Percentiles rank a stretch among this genome's conserved stretches.
Evolutionary conservation across 495 filamentous ascomycete species (phyloP).

Genomic region (Sordaria brevicollis): DNA sequence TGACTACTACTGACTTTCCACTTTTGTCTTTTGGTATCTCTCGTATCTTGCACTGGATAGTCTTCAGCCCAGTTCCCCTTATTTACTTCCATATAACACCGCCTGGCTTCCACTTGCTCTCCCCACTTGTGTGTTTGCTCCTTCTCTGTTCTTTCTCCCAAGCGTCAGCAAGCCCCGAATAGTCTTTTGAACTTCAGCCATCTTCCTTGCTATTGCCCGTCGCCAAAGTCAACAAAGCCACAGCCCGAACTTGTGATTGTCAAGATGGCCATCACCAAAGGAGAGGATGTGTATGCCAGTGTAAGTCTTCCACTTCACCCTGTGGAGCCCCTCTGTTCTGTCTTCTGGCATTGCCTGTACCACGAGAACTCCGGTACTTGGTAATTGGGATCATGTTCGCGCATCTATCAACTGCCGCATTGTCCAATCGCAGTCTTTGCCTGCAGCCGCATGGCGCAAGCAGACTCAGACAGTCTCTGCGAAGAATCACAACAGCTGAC

Average conservation of each 20-base stretch:
- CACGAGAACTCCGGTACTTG: not conserved
- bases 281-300: constrained; percentile 47
- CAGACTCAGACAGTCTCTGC: not conserved
- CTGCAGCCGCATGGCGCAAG: not conserved
- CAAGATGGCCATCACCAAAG: constrained; percentile 7
- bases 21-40: not conserved
- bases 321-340: not conserved
- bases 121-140: not conserved
- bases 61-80: not conserved
- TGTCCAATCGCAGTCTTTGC: constrained; percentile 1
- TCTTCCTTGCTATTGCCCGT: not conserved
- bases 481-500: constrained; percentile 18
- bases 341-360: not conserved
- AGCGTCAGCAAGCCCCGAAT: not conserved
- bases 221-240: not conserved
- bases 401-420: not conserved
- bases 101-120: not conserved
- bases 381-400: not conserved
- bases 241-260: constrained; percentile 5
- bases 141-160: not conserved
- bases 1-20: not conserved
- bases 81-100: not conserved
- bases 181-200: not conserved
- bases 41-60: not conserved
- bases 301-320: constrained; percentile 23